Evolutionary conservation across 352 stramenopile genomes (phyloP), one percentile per base, ranked within the genome.

Genomic region (Globisporangium takayamanum): DNA sequence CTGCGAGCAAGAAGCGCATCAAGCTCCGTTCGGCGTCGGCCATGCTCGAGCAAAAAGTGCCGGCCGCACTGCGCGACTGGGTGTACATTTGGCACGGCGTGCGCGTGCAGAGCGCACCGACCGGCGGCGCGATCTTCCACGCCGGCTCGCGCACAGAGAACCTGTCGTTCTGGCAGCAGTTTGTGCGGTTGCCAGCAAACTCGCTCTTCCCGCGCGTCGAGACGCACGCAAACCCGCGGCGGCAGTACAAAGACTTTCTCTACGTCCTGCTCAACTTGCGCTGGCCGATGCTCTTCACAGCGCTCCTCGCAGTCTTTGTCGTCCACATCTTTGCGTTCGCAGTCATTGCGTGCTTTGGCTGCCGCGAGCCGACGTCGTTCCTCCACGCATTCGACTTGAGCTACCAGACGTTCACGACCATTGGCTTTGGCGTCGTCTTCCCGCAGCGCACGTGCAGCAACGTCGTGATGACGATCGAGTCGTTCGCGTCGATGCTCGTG

Each of bases 321-420:
- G 44, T 62, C 28, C 84, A 87, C 54, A 88, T 92, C 53, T 76
- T 88, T 42, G 59, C 76, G 22, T 88, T 94, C 33, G 77, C 76
- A 5, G 26, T 68, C 3, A 12, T 89, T 48, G 63, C 74, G 37
- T 82, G 67, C 42, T 72, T 64, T 26, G 52, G 67, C 39, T 94
- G 84, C 57, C 60, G 72, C 41, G 78, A 92, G 28, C 80, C 79
- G 0, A 68, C 64, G 20, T 60, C 60, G 26, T 83, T 88, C 45
- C 73, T 87, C n/a, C 69, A 78, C 37, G 69, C 78, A 3, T 88
- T 89, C 50, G 74, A 89, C 55, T 49, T 92, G 41, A 91, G 78
- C 50, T 94, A 94, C 61, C 84, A 94, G 65, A 91, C 84, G 2
- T 94, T 92, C 59, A 91, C 80, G 15, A 94, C 84, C 6, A 92